Base-by-base conservation (phyloP, 805 yeast species). In the Candida adriatica region DNA sequence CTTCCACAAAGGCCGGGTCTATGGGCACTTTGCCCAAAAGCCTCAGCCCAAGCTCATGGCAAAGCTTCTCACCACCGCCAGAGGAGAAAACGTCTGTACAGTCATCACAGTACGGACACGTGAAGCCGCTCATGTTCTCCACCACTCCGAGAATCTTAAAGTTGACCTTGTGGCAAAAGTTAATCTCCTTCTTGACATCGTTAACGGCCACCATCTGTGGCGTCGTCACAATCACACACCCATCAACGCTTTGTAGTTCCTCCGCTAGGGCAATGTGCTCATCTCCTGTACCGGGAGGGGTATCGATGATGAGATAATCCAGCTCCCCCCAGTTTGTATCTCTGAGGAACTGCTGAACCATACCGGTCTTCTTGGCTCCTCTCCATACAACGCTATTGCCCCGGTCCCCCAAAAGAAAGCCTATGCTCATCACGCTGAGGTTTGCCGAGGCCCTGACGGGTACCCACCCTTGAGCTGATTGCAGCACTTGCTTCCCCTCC, bases 201-300 rank as follows among this genome's bases (percentile, higher is more conserved):
- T 92, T 88, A 4, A 92, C 76, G 5, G 96, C 87, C 6, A 92
- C 90, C 41, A 75, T 73, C 51, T 92, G 99, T 1, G 99, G 98
- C 0, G 98, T 92, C 0, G 98, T 92, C 6, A 92, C 99, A 2
- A 92, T 73, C 0, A 92, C 78, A 1, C 96, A 96, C 0, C 97
- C 97, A 46, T 86, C 95, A 2, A 90, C 86, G 17, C 68, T 66
- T 1, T 77, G 60, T 24, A 92, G 65, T 55, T 87, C 94, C 34
- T 92, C 97, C 5, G 96, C 96, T 23, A 94, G 81, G 4, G 96
- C 87, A 23, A 92, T 92, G 55, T 92, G 99, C 55, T 92, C 99
- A 57, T 92, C 99, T 0, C 95, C 82, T 0, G 99, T 92, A 0
- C 99, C 99, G 0, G 99, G 99, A 1, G 99, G 99, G 0, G 99